Evolutionary conservation across 768 basidiomycete species (phyloP).

Genomic region (Hirschioporus abietinus): DNA sequence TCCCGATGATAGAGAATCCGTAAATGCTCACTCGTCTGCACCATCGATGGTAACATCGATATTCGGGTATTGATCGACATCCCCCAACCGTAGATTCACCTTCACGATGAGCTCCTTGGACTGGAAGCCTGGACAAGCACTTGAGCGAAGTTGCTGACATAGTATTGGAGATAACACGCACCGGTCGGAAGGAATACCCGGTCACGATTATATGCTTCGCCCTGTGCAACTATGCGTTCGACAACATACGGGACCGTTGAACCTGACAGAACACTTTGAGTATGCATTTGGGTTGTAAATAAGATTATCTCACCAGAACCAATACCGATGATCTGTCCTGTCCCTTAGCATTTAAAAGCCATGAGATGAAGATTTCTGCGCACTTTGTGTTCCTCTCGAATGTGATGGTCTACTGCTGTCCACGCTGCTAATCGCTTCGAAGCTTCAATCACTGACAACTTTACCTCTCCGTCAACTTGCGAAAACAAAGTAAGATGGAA

Average conservation of each 20-base stretch:
- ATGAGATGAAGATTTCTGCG: constrained; percentile 13
- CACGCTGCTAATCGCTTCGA: constrained; percentile 90
- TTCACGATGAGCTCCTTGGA: constrained; percentile 91
- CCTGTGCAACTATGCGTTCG: constrained; percentile 87
- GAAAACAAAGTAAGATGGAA: not conserved
- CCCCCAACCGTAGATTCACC: constrained; percentile 72
- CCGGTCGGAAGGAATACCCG: constrained; percentile 91
- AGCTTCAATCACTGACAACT: constrained; percentile 56
- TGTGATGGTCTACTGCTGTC: constrained; percentile 88
- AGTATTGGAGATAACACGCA: constrained; percentile 23
- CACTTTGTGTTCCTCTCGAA: constrained; percentile 79
- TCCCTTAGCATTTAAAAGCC: constrained; percentile 6
- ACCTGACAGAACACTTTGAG: constrained; percentile 35
- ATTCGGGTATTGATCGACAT: constrained; percentile 80
- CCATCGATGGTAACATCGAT: constrained; percentile 98
- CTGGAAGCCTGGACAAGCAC: constrained; percentile 64
- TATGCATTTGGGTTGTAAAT: not conserved
- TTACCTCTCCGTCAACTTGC: constrained; percentile 13
- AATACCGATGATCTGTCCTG: constrained; percentile 76
- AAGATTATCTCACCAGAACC: constrained; percentile 58
- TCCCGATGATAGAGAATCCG: not conserved
- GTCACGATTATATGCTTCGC: constrained; percentile 62
- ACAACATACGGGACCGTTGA: constrained; percentile 97
- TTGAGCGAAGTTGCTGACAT: not conserved
- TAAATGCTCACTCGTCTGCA: constrained; percentile 80